phyloP scores from a whole-genome alignment of 1,139 yeast species.

The Protomyces inundatus region DNA sequence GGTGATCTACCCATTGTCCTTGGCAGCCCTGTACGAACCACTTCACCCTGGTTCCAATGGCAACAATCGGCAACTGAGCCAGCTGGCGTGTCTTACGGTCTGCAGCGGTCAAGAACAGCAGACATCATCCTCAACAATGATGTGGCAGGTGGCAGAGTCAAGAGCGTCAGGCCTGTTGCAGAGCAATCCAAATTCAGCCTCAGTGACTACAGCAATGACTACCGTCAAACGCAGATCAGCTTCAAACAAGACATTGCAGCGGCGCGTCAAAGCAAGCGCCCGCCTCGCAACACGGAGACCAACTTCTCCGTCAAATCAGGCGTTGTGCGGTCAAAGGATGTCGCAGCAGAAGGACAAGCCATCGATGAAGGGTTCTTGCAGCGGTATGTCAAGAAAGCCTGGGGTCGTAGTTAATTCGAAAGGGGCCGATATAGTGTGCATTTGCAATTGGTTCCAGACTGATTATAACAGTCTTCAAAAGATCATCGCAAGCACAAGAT shows the following conservation, averaged over 20 bases:
- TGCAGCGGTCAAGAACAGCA: not conserved
- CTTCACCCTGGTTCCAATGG: not conserved
- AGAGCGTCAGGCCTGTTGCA: not conserved
- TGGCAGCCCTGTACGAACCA: not conserved
- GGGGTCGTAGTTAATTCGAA: not conserved
- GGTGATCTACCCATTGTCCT: not conserved
- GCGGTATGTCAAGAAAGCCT: not conserved
- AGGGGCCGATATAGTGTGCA: not conserved
- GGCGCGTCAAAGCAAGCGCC: not conserved
- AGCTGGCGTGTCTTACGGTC: not conserved
- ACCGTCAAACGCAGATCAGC: not conserved
- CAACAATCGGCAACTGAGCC: not conserved
- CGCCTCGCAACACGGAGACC: not conserved
- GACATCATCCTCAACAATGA: not conserved
- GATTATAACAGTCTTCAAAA: too few species aligned
- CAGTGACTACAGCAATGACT: not conserved
- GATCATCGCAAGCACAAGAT: too few species aligned
- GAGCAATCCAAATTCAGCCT: not conserved
- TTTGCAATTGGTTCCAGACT: too few species aligned
- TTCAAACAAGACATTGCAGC: not conserved
- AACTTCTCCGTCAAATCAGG: not conserved
- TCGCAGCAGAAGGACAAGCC: not conserved
- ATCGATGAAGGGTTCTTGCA: not conserved
- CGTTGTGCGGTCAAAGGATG: not conserved
- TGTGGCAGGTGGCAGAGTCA: not conserved